phyloP scores from a whole-genome alignment of 352 stramenopile genomes.

The Phytophthora hibernalis region DNA sequence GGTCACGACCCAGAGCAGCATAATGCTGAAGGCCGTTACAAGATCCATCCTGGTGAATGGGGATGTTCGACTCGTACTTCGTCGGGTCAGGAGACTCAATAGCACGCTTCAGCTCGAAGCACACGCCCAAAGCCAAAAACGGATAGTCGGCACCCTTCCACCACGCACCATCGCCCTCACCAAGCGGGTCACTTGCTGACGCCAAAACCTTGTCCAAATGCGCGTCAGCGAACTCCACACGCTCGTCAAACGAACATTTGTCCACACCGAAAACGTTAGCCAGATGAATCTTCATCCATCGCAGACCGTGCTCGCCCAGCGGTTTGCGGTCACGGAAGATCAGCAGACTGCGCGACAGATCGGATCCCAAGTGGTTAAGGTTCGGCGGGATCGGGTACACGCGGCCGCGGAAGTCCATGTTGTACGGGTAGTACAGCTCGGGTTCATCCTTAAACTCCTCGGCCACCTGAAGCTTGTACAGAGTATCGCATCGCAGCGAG shows the following conservation, averaged over 20 bases:
- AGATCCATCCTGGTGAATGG: constrained; percentile 98
- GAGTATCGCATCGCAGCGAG: constrained; percentile 95
- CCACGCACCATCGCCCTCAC: constrained; percentile 82
- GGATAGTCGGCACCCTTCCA: constrained; percentile 98
- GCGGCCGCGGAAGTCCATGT: constrained; percentile 99
- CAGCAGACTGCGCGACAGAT: constrained; percentile 97
- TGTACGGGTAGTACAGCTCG: constrained; percentile 99
- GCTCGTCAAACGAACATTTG: constrained; percentile 97
- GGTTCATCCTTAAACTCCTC: constrained; percentile 97
- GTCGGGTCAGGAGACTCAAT: constrained; percentile 94
- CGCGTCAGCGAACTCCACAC: constrained; percentile 94
- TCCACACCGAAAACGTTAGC: constrained; percentile 90
- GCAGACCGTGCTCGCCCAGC: constrained; percentile 94
- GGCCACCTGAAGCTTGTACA: constrained; percentile 96
- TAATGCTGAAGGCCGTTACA: constrained; percentile 99
- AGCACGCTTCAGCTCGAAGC: constrained; percentile 95
- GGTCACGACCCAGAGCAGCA: constrained; percentile 96
- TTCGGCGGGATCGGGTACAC: constrained; percentile 99
- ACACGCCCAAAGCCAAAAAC: constrained; percentile 98
- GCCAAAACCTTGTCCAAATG: constrained; percentile 95
- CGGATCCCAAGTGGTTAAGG: constrained; percentile 98
- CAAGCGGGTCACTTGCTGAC: constrained; percentile 91
- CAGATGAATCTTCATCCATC: constrained; percentile 99
- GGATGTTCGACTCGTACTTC: constrained; percentile 95
- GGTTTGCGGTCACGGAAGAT: constrained; percentile 96